Evolutionary conservation across 352 stramenopile species (phyloP).

Genomic region (Pythium phragmitis): DNA sequence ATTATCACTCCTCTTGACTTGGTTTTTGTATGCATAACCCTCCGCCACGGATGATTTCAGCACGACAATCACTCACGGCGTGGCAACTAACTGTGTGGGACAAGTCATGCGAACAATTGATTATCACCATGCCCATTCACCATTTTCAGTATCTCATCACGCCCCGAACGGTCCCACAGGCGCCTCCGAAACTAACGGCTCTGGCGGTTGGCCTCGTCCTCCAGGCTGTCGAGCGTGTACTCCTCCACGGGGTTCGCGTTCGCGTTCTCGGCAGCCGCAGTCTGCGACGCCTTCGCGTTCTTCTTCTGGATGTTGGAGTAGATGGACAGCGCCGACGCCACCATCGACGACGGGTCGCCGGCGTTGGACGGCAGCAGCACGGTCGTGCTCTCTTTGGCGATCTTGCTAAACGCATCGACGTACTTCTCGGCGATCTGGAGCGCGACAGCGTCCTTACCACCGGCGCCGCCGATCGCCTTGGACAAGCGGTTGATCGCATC

Average conservation of each 20-base stretch:
- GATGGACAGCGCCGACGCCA: slow-evolving; percentile 87
- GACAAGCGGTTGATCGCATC: slow-evolving; percentile 79
- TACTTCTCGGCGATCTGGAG: slow-evolving; percentile 92
- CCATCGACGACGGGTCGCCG: slow-evolving; percentile 87
- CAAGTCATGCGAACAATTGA: slow-evolving; percentile 1
- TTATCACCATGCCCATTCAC: background rate
- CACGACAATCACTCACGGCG: slow-evolving; percentile 22
- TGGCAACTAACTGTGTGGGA: background rate
- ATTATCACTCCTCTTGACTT: background rate
- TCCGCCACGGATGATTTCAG: background rate
- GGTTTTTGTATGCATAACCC: slow-evolving; percentile 7
- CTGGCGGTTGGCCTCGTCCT: slow-evolving; percentile 22
- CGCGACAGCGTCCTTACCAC: slow-evolving; percentile 78
- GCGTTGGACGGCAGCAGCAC: slow-evolving; percentile 78
- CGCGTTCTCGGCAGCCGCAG: slow-evolving; percentile 13
- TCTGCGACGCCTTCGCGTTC: slow-evolving; percentile 32
- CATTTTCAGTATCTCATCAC: slow-evolving; percentile 1
- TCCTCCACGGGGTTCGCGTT: slow-evolving; percentile 30
- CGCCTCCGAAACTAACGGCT: background rate
- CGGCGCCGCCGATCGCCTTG: slow-evolving; percentile 56
- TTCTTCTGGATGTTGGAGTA: slow-evolving; percentile 89
- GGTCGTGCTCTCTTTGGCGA: slow-evolving; percentile 89
- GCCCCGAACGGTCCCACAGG: background rate
- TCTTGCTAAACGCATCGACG: slow-evolving; percentile 88
- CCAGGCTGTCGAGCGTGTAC: slow-evolving; percentile 69